Conservation (phyloP, 2,329 filamentous ascomycete species). For the Laburnicola sp. region DNA sequence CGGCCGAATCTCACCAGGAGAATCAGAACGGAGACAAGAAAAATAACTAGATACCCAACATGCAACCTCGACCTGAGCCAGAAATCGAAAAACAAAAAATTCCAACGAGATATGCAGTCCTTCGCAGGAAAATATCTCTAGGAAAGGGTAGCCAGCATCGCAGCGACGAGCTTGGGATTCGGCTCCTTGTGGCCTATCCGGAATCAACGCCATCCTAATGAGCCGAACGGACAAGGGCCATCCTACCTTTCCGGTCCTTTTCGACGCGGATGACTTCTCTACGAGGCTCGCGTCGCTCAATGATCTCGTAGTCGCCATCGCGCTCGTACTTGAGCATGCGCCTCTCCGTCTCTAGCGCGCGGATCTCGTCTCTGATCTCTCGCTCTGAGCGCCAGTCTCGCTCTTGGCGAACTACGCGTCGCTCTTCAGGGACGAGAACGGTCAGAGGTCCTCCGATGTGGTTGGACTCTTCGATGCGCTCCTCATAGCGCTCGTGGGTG, state of each 20-base stretch:
- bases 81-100: not conserved
- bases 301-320: constrained; percentile 62
- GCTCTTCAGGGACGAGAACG: constrained; percentile 51
- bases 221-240: constrained; percentile 80
- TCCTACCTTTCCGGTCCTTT: constrained; percentile 95
- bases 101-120: not conserved
- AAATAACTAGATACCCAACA: no score
- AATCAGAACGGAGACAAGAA: not conserved
- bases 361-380: constrained; percentile 73
- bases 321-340: constrained; percentile 61
- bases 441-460: no score
- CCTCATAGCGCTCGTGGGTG: no score
- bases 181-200: constrained; percentile 43
- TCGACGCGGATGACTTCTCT: constrained; percentile 69
- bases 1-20: not conserved
- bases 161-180: constrained; percentile 50
- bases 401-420: constrained; percentile 21
- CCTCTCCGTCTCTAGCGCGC: constrained; percentile 68
- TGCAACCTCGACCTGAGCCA: not conserved
- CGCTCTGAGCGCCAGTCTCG: constrained; percentile 52
- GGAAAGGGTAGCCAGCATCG: constrained; percentile 49
- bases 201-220: constrained; percentile 50
- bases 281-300: constrained; percentile 58
- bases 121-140: constrained; percentile 17
- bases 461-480: no score